A percentile compares a stretch with the other conserved stretches of the same genome.
phyloP scores from a whole-genome alignment of 139 green algal genomes.

The Chlamydomonas sp. region DNA sequence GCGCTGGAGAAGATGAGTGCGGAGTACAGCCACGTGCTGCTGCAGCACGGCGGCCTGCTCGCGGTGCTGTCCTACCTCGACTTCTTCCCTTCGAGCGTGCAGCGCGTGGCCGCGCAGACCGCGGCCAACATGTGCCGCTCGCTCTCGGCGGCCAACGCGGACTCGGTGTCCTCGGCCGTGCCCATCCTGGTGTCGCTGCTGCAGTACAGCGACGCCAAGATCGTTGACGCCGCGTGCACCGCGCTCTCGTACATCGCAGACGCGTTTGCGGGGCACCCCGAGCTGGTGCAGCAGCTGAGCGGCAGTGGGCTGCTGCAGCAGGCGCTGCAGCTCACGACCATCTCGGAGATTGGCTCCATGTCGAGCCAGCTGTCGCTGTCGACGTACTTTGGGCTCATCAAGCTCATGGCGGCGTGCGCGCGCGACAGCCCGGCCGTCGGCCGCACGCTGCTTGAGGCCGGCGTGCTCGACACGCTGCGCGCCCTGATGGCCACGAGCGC shows the following conservation, averaged over 20 bases:
- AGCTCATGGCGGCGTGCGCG: conserved; percentile 65
- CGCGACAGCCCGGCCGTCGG: conserved; percentile 46
- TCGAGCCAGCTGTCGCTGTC: conserved; percentile 53
- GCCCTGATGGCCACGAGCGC: conserved; percentile 39
- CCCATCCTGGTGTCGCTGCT: conserved; percentile 85
- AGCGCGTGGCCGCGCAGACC: conserved; percentile 80
- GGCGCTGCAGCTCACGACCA: conserved; percentile 56
- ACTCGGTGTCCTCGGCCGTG: conserved; percentile 55
- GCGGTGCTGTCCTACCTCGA: conserved; percentile 89
- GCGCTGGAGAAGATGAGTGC: conserved; percentile 92
- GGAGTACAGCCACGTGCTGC: conserved; percentile 65
- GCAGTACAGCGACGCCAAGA: conserved; percentile 71
- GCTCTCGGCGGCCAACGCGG: conserved; percentile 35
- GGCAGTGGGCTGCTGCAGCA: conserved; percentile 59
- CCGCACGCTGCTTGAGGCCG: conserved; percentile 54
- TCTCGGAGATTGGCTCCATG: conserved; percentile 51
- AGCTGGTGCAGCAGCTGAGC: conserved; percentile 66
- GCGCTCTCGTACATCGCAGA: conserved; percentile 76
- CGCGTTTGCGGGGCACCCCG: conserved; percentile 36
- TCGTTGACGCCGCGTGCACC: conserved; percentile 83
- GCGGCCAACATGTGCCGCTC: conserved; percentile 84
- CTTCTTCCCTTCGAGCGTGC: conserved; percentile 91
- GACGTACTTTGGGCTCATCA: conserved; percentile 78
- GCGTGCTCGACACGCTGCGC: conserved; percentile 45
- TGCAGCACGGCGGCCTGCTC: conserved; percentile 73